A percentile compares a stretch with the other conserved stretches of the same genome.
Evolutionary conservation across 805 yeast genomes (phyloP).

Genomic region (Candida nanaspora): DNA sequence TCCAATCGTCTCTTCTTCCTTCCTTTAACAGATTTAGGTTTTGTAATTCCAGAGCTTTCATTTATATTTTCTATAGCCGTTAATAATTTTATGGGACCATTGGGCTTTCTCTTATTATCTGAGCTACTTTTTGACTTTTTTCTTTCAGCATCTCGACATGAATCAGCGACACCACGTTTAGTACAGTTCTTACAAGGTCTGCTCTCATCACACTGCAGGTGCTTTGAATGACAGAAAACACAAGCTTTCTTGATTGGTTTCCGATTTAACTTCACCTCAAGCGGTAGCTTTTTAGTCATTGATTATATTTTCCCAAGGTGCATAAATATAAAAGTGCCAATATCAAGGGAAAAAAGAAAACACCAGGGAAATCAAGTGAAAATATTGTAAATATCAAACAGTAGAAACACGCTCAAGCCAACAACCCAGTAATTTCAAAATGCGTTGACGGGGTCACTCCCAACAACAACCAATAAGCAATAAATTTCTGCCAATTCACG

Average conservation of each 20-base stretch:
- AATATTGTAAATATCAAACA: too few relatives aligned
- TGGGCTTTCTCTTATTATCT: not conserved
- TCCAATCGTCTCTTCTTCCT: not conserved
- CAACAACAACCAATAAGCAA: too few relatives aligned
- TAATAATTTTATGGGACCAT: too few relatives aligned
- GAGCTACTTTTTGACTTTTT: conserved; percentile 23
- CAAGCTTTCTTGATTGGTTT: conserved; percentile 68
- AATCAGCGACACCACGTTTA: conserved; percentile 48
- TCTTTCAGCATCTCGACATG: conserved; percentile 53
- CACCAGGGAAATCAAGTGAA: too few relatives aligned
- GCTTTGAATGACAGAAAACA: conserved; percentile 64
- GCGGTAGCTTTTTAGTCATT: conserved; percentile 60
- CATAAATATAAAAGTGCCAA: too few relatives aligned
- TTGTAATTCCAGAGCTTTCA: not conserved
- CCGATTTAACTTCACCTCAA: conserved; percentile 44
- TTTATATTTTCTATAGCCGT: too few relatives aligned
- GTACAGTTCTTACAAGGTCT: conserved; percentile 70
- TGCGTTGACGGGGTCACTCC: too few relatives aligned
- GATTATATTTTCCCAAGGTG: not conserved
- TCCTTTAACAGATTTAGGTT: not conserved
- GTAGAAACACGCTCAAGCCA: too few relatives aligned
- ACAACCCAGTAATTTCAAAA: too few relatives aligned
- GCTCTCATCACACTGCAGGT: conserved; percentile 61
- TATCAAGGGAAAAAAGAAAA: too few relatives aligned
- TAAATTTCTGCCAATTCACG: too few relatives aligned